Evolutionary conservation across 768 basidiomycete species (phyloP).

Genomic region (Tylopilus felleus): DNA sequence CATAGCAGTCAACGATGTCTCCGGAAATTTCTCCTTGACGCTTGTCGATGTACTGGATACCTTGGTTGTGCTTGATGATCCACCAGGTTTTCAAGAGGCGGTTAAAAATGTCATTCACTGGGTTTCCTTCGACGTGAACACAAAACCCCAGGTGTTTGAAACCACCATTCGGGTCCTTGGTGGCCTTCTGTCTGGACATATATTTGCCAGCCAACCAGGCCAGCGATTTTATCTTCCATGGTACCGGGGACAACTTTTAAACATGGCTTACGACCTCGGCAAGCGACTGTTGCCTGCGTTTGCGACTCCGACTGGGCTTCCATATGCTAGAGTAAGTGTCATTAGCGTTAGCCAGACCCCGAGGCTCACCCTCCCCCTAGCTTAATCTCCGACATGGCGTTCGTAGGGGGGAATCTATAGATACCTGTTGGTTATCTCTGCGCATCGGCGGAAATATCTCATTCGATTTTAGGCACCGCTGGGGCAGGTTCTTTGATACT

Average conservation of each 20-base stretch:
- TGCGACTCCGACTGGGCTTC: constrained; percentile 85
- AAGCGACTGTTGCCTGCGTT: constrained; percentile 87
- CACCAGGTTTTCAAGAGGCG: constrained; percentile 75
- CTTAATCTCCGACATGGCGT: constrained; percentile 84
- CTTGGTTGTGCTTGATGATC: constrained; percentile 82
- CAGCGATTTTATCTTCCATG: constrained; percentile 76
- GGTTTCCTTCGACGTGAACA: constrained; percentile 91
- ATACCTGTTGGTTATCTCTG: constrained; percentile 66
- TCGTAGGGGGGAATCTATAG: constrained; percentile 66
- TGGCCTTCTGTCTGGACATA: constrained; percentile 82
- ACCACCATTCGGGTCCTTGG: constrained; percentile 93
- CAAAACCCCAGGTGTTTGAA: constrained; percentile 98
- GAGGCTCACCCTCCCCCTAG: constrained; percentile 36
- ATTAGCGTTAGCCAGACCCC: neutral
- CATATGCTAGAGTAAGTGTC: constrained; percentile 73
- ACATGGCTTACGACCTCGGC: constrained; percentile 84
- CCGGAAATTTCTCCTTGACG: constrained; percentile 88
- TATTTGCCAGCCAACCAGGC: constrained; percentile 64
- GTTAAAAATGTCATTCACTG: constrained; percentile 76
- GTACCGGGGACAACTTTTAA: constrained; percentile 79
- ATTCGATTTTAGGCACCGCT: constrained; percentile 62
- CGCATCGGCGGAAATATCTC: neutral
- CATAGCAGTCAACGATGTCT: constrained; percentile 84
- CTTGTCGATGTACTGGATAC: constrained; percentile 84
- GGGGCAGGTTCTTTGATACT: constrained; percentile 91